Conservation (phyloP, 768 basidiomycete genomes). For the Kwoniella dendrophila region DNA sequence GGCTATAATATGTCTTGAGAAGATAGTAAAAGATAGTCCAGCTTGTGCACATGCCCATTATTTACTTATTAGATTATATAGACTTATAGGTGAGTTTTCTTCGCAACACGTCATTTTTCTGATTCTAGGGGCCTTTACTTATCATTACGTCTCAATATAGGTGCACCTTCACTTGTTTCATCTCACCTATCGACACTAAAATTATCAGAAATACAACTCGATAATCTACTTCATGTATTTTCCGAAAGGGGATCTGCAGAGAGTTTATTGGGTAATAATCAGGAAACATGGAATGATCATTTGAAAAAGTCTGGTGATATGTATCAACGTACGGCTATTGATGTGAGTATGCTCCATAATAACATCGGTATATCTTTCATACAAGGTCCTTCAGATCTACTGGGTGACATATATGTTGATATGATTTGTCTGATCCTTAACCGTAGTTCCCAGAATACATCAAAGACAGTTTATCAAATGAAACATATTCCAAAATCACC, state of each 20-base stretch:
- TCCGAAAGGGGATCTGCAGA: constrained; percentile 35
- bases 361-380: too few relatives aligned
- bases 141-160: not conserved
- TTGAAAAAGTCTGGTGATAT: constrained; percentile 27
- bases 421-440: not conserved
- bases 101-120: not conserved
- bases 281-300: constrained; percentile 17
- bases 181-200: constrained; percentile 22
- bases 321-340: constrained; percentile 25
- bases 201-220: constrained; percentile 41
- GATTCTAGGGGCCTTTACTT: not conserved
- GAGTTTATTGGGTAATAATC: constrained; percentile 12
- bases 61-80: constrained; percentile 42
- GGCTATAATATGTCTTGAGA: constrained; percentile 35
- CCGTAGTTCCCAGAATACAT: constrained; percentile 35
- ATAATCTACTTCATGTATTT: constrained; percentile 37
- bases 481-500: constrained; percentile 43
- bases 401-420: not conserved
- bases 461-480: constrained; percentile 38
- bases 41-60: constrained; percentile 35
- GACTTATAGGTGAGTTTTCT: constrained; percentile 39
- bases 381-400: too few relatives aligned
- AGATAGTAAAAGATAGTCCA: constrained; percentile 31
- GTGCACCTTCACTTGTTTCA: constrained; percentile 15
- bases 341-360: constrained; percentile 26